A percentile compares a stretch with the other conserved stretches of the same genome.
Evolutionary conservation across 352 stramenopile genomes (phyloP).

Genomic region (Phytophthora hybrid): DNA sequence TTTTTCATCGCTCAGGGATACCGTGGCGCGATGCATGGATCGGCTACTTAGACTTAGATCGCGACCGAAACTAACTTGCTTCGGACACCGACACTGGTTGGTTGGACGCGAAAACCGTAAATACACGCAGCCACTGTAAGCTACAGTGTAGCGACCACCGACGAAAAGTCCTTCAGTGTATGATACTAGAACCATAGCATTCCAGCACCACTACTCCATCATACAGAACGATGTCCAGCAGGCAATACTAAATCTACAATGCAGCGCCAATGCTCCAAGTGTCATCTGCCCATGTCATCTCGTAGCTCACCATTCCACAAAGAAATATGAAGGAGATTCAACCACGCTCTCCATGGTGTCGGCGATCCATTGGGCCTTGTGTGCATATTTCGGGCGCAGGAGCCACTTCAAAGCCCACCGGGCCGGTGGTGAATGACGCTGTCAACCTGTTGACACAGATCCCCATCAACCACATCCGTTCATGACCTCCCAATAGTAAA

Average conservation of each 20-base stretch:
- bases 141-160: neutral
- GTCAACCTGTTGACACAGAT: constrained; percentile 9
- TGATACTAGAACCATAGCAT: neutral
- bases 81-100: no score
- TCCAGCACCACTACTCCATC: no score
- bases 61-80: neutral
- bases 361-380: neutral
- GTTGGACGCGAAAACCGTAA: neutral
- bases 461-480: neutral
- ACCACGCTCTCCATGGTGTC: constrained; percentile 27
- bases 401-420: constrained; percentile 9
- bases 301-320: neutral
- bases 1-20: neutral
- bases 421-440: neutral
- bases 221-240: no score
- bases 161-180: neutral
- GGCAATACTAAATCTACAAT: neutral
- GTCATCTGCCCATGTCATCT: neutral
- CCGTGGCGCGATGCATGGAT: no score
- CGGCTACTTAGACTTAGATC: no score
- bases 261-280: neutral
- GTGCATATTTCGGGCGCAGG: neutral
- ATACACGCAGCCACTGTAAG: neutral
- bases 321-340: constrained; percentile 23
- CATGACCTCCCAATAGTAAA: constrained; percentile 20